Conservation (phyloP, 371 early-diverging fungal species). For the Spiromyces aspiralis region DNA sequence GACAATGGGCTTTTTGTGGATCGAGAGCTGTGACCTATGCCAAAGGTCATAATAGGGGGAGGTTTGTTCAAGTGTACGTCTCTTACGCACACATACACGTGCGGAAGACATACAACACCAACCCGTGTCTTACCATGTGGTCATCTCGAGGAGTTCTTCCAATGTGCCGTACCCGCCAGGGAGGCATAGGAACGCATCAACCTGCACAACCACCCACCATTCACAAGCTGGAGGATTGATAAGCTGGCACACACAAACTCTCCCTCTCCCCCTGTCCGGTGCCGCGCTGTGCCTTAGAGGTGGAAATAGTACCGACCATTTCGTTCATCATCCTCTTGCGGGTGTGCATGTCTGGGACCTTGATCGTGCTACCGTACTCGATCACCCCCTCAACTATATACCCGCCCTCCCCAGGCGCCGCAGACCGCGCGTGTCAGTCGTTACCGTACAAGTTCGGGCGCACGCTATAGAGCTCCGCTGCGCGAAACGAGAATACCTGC, state of each 20-base stretch:
- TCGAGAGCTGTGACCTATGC: conserved; percentile 40
- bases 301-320: conserved; percentile 8
- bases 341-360: conserved; percentile 69
- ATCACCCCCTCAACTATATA: conserved; percentile 17
- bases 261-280: too few relatives aligned
- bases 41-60: conserved; percentile 4
- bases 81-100: not conserved
- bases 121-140: conserved; percentile 47
- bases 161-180: conserved; percentile 80
- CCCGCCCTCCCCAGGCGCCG: too few relatives aligned
- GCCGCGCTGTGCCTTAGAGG: too few relatives aligned
- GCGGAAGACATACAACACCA: not conserved
- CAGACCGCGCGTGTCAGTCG: too few relatives aligned
- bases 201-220: conserved; percentile 29
- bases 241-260: too few relatives aligned
- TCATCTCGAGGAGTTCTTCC: conserved; percentile 73
- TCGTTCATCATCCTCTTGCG: conserved; percentile 66
- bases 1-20: conserved; percentile 58
- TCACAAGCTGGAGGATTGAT: too few relatives aligned
- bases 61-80: not conserved
- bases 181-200: conserved; percentile 54
- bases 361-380: conserved; percentile 36
- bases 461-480: too few relatives aligned
- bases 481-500: too few relatives aligned
- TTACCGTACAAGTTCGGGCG: too few relatives aligned